Evolutionary conservation across 148 eudicot species (phyloP), one percentile per base, ranked within the genome.

Genomic region (Nyssa sinensis): DNA sequence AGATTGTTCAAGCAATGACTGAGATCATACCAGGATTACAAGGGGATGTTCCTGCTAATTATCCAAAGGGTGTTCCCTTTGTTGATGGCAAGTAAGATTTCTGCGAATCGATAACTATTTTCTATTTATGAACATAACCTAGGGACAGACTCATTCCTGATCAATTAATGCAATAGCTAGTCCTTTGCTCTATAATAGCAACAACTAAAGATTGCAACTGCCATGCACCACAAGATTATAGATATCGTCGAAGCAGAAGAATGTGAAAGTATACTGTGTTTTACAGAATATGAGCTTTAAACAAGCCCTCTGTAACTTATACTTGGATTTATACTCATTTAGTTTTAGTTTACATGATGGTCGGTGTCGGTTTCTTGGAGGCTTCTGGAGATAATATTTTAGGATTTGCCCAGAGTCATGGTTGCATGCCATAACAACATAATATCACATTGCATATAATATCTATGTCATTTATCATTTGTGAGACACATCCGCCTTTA

Each of bases 1-100:
- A 82, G 58, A 64, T 93, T 44, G 98, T 93, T 60, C 88, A 82
- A 79, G 76, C 79, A 65, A 90, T 93, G 98, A 93, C 93, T 24
- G 77, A 84, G 55, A 80, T 93, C 2, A 85, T 93, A 69, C 78
- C 89, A 2, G 98, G 98, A 64, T 86, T 93, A 72, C 98, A 93
- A 75, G 98, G 98, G 74, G 92, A 93, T 29, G 76, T 81, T 49
- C 96, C 90, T 44, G 64, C 71, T 28, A 73, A 75, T 61, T 86
- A 80, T 29, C 77, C 61, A 19, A 89, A 87, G 75, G 93, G 92
- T 61, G 85, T 85, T 58, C 98, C 98, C 23, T 93, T 67, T 58
- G 79, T 93, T 28, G 87, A 74, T 70, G 92, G 90, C 75, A 81
- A 73, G 98, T 93, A 85, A 85, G 93, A 70, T 24, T 33, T 60